Conservation (phyloP, 2,329 filamentous ascomycete species). For the Cladosporium velox region DNA sequence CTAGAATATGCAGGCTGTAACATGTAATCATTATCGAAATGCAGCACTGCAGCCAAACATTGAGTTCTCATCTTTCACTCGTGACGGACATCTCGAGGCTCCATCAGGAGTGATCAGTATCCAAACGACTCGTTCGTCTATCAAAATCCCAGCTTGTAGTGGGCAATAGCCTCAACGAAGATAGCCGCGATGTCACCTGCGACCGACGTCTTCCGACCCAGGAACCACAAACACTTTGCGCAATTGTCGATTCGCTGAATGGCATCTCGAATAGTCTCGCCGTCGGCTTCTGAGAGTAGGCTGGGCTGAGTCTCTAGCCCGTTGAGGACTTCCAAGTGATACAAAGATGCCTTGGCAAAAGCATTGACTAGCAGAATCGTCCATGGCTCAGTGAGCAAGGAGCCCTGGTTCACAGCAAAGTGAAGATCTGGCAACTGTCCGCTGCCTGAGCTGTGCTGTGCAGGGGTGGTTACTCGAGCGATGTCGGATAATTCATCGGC, state of each 20-base stretch:
- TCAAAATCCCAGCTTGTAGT: not conserved
- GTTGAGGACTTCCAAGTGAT: not conserved
- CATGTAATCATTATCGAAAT: not conserved
- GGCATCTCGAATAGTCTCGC: not conserved
- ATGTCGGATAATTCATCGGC: conserved; percentile 10
- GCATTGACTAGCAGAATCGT: conserved; percentile 15
- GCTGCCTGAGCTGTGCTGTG: not conserved
- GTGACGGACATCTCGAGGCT: not conserved
- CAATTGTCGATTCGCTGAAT: conserved; percentile 4
- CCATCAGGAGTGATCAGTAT: not conserved
- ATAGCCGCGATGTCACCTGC: conserved; percentile 1
- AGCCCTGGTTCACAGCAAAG: conserved; percentile 14
- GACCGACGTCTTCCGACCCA: conserved; percentile 1
- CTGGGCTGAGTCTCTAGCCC: not conserved
- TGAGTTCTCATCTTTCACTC: not conserved
- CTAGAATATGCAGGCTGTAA: not conserved
- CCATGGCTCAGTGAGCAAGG: conserved; percentile 13
- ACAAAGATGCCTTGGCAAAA: not conserved
- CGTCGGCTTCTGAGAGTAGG: not conserved
- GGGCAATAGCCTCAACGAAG: not conserved
- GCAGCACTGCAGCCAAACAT: not conserved
- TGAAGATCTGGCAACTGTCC: conserved; percentile 7
- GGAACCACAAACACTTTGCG: conserved; percentile 5
- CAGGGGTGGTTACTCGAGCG: conserved; percentile 2
- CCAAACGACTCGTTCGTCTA: not conserved